phyloP scores from a whole-genome alignment of 352 stramenopile genomes.

The Phytophthora lateralis region DNA sequence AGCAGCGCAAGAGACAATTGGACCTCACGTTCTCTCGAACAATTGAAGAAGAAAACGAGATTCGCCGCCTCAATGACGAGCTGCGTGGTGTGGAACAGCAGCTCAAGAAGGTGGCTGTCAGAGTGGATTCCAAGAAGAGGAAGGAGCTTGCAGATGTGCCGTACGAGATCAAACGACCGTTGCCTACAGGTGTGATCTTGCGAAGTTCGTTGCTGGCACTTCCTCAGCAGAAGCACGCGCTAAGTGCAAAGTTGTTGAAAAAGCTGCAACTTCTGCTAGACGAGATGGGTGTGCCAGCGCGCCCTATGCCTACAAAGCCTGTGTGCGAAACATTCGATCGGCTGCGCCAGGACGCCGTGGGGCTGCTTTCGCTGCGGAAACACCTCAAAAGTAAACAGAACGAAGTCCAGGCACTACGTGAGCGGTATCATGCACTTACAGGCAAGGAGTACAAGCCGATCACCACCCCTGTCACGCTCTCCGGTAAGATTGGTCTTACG shows the following conservation, averaged over 20 bases:
- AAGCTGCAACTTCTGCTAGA: slow-evolving; percentile 73
- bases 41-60: slow-evolving; percentile 68
- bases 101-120: slow-evolving; percentile 68
- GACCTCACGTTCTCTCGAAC: slow-evolving; percentile 69
- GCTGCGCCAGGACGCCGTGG: slow-evolving; percentile 61
- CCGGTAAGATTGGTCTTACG: slow-evolving; percentile 25
- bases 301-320: slow-evolving; percentile 74
- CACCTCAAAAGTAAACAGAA: slow-evolving; percentile 63
- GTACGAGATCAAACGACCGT: slow-evolving; percentile 58
- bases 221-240: slow-evolving; percentile 50
- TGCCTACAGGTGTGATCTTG: slow-evolving; percentile 61
- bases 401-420: slow-evolving; percentile 50
- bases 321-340: slow-evolving; percentile 68
- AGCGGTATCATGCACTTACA: slow-evolving; percentile 62
- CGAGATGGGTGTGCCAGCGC: slow-evolving; percentile 63
- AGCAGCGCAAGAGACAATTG: slow-evolving; percentile 72
- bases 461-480: slow-evolving; percentile 40
- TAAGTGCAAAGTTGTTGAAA: slow-evolving; percentile 71
- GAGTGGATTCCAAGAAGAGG: slow-evolving; percentile 72
- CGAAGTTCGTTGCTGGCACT: slow-evolving; percentile 59
- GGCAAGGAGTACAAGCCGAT: slow-evolving; percentile 57
- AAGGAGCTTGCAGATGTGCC: slow-evolving; percentile 70
- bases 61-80: slow-evolving; percentile 61
- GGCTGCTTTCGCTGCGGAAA: slow-evolving; percentile 63
- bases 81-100: slow-evolving; percentile 64